Evolutionary conservation across 2,329 filamentous ascomycete species (phyloP).

Genomic region (Aphanocladium album): DNA sequence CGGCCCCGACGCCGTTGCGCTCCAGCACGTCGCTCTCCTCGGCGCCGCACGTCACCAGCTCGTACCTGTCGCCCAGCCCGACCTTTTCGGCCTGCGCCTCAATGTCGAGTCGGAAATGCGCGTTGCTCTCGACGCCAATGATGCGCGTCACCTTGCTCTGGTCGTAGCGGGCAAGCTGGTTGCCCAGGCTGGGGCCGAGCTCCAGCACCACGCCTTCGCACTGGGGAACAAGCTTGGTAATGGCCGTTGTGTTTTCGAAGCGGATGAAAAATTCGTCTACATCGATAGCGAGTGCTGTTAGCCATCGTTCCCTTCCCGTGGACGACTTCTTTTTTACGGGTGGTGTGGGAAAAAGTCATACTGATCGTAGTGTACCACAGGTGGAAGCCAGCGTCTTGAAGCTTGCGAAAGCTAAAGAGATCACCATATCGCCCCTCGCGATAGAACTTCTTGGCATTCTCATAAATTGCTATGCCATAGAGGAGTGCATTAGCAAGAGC

Average conservation of each 20-base stretch:
- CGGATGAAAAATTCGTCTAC: background rate
- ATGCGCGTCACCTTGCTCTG: slow-evolving; percentile 25
- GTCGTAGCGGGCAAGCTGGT: slow-evolving; percentile 36
- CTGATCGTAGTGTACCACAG: background rate
- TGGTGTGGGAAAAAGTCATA: background rate
- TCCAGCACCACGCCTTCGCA: slow-evolving; percentile 34
- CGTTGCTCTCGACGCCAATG: slow-evolving; percentile 39
- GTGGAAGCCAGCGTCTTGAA: background rate
- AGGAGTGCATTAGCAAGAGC: background rate
- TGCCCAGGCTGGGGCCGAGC: slow-evolving; percentile 39
- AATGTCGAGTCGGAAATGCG: slow-evolving; percentile 26
- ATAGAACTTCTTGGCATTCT: background rate
- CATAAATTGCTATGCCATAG: background rate
- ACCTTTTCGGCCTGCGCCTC: slow-evolving; percentile 24
- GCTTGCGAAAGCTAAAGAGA: background rate
- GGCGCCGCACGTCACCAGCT: slow-evolving; percentile 31
- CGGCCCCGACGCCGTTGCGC: slow-evolving; percentile 29
- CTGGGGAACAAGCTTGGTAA: background rate
- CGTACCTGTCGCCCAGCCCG: slow-evolving; percentile 31
- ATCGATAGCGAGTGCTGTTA: background rate
- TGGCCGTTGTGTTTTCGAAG: background rate
- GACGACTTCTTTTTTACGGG: background rate
- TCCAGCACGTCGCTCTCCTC: slow-evolving; percentile 34
- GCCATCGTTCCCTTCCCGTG: too few relatives aligned
- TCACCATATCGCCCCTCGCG: background rate